phyloP scores from a whole-genome alignment of 2,329 filamentous ascomycete genomes.

The Talaromyces amestolkiae region DNA sequence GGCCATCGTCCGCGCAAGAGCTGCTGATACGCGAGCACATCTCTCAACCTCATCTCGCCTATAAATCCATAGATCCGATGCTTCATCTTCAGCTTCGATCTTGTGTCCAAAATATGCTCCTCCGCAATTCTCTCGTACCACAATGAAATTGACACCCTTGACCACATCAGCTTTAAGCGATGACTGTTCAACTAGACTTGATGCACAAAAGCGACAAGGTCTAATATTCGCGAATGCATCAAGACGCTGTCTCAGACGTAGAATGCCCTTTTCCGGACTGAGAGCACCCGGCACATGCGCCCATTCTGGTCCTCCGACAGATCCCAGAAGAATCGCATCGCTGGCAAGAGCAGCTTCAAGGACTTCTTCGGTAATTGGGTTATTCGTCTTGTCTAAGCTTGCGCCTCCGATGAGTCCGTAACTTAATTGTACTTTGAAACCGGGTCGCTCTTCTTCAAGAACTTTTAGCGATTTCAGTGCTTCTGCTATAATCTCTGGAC shows the following conservation, averaged over 20 bases:
- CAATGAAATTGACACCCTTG: constrained; percentile 48
- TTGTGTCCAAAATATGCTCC: constrained; percentile 54
- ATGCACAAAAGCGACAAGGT: constrained; percentile 49
- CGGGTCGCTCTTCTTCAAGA: not conserved
- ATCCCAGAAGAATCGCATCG: constrained; percentile 76
- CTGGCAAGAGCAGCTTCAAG: constrained; percentile 71
- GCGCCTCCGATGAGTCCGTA: constrained; percentile 68
- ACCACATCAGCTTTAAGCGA: constrained; percentile 49
- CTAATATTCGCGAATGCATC: constrained; percentile 53
- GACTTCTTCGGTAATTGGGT: constrained; percentile 69
- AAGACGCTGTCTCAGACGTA: constrained; percentile 64
- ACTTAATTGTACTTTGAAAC: constrained; percentile 9
- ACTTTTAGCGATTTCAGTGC: constrained; percentile 5
- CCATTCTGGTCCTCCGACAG: constrained; percentile 86
- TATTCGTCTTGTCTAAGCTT: constrained; percentile 73
- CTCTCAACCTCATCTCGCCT: constrained; percentile 47
- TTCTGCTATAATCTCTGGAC: constrained; percentile 12
- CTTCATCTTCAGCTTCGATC: constrained; percentile 43
- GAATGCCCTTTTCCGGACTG: constrained; percentile 71
- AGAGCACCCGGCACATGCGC: constrained; percentile 63
- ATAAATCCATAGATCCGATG: constrained; percentile 52
- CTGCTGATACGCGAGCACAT: constrained; percentile 47
- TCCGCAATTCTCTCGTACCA: constrained; percentile 52
- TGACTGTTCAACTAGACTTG: constrained; percentile 35
- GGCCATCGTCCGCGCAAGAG: constrained; percentile 45